These are phyloP conservation scores for Cajanus cajan DNA, from an alignment of 306 rosid species.

Conservation along the genomic window DNA sequence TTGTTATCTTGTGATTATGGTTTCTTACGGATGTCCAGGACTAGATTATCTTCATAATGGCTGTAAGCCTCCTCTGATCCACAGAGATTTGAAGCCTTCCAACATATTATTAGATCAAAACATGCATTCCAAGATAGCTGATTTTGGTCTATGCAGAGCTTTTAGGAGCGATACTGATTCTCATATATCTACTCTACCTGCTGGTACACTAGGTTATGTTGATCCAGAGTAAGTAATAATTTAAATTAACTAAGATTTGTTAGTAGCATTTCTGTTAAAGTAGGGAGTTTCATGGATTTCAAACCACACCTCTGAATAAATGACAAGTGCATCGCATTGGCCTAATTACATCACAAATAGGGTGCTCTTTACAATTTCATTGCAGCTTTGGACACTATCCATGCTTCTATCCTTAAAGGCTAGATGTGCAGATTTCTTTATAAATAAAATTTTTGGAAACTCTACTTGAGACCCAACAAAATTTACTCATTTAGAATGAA, in stretches of 20 bases:
- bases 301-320: too few relatives aligned
- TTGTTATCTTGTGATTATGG: background rate
- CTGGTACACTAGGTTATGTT: constrained; percentile 46
- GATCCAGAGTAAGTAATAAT: constrained; percentile 48
- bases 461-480: background rate
- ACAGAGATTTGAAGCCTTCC: constrained; percentile 59
- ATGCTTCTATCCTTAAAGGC: too few relatives aligned
- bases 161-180: constrained; percentile 27
- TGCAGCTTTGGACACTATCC: too few relatives aligned
- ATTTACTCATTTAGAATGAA: background rate
- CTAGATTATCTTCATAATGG: constrained; percentile 48
- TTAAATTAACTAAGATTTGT: too few relatives aligned
- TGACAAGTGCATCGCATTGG: too few relatives aligned
- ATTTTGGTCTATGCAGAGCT: constrained; percentile 52
- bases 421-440: too few relatives aligned
- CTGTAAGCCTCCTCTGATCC: constrained; percentile 34
- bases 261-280: too few relatives aligned
- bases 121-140: constrained; percentile 46
- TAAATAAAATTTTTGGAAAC: too few relatives aligned
- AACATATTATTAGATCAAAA: constrained; percentile 47
- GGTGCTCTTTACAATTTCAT: too few relatives aligned
- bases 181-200: constrained; percentile 34
- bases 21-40: constrained; percentile 22
- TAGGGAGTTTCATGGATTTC: too few relatives aligned
- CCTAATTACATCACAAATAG: too few relatives aligned